phyloP scores from a whole-genome alignment of 2,329 filamentous ascomycete species.

The Ambrosiella xylebori region DNA sequence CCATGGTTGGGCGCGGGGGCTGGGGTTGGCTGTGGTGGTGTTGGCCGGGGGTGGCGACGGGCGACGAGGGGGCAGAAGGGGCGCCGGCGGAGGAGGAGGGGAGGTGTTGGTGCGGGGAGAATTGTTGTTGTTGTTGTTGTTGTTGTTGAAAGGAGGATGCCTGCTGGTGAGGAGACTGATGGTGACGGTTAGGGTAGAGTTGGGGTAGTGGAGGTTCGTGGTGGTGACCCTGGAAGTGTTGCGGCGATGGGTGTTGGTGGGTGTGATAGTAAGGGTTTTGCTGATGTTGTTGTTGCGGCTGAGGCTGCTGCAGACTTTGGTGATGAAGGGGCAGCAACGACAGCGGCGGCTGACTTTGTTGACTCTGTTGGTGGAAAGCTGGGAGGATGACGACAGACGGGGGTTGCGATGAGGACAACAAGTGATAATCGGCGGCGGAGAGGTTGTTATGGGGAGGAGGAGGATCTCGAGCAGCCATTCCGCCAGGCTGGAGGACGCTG shows the following conservation, averaged over 20 bases:
- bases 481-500: slow-evolving; percentile 42
- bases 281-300: background rate
- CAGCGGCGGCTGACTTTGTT: slow-evolving; percentile 17
- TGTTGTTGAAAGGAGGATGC: background rate
- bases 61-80: no score
- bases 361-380: slow-evolving; percentile 3
- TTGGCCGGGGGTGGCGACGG: background rate
- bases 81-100: no score
- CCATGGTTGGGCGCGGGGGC: slow-evolving; percentile 13
- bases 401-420: background rate
- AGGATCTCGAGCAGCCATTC: slow-evolving; percentile 21
- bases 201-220: no score
- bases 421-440: slow-evolving; percentile 5
- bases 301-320: slow-evolving; percentile 3
- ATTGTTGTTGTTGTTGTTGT: background rate
- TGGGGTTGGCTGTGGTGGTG: background rate
- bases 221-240: no score
- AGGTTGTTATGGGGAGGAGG: background rate
- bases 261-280: no score
- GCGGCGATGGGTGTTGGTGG: no score
- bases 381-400: no score
- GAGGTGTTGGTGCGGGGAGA: no score
- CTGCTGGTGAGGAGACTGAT: no score
- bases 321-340: background rate
- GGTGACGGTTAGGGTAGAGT: no score